These are phyloP conservation scores for Candida sakaeoensis DNA, from an alignment of 805 yeast genomes.

Conservation along the genomic window DNA sequence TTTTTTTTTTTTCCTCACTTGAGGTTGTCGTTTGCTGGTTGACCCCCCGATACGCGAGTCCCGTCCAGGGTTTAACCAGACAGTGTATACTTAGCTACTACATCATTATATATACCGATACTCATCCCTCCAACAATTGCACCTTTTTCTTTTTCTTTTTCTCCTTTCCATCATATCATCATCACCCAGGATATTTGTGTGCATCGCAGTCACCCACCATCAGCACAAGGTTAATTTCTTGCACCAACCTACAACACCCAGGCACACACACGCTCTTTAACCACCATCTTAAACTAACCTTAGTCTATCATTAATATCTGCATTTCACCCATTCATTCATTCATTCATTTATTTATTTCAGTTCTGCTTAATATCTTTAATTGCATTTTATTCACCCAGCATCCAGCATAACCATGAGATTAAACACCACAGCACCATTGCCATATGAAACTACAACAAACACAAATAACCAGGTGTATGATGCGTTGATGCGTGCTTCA, in stretches of 20 bases:
- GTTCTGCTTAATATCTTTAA: conserved; percentile 1
- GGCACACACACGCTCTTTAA: background rate
- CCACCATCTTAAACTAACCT: background rate
- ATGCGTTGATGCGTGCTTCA: conserved; percentile 9
- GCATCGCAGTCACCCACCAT: background rate
- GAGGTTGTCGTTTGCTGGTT: too few species aligned
- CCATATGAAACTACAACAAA: conserved; percentile 17
- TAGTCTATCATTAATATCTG: background rate
- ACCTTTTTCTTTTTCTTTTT: too few species aligned
- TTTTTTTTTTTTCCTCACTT: too few species aligned
- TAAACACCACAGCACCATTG: conserved; percentile 22
- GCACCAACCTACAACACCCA: background rate
- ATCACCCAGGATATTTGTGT: too few species aligned
- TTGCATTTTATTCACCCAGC: conserved; percentile 1
- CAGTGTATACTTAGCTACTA: too few species aligned
- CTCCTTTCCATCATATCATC: conserved; percentile 14
- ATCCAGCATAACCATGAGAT: conserved; percentile 9
- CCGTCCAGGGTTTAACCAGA: too few species aligned
- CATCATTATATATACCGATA: too few species aligned
- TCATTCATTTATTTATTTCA: background rate
- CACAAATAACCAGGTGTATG: conserved; percentile 23
- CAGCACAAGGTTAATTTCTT: background rate
- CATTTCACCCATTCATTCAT: background rate
- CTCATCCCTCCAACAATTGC: too few species aligned
- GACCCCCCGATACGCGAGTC: too few species aligned